Base-by-base conservation (phyloP, 768 basidiomycete species). In the Pseudohyphozyma bogoriensis region DNA sequence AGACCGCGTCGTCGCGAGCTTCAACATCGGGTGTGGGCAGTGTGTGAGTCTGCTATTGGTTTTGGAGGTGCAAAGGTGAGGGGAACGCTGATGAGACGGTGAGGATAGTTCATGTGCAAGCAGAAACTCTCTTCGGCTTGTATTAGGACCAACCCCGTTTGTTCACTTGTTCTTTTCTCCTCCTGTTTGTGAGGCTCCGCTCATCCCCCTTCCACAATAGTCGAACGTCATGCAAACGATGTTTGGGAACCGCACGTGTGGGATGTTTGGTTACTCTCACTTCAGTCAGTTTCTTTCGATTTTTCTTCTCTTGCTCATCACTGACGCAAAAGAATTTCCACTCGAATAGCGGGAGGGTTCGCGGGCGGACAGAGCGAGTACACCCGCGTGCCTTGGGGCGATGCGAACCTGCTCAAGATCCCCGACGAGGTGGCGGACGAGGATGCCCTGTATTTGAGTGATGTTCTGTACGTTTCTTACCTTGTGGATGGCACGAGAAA, bases 301-400 rank as follows among this genome's bases (percentile, higher is more conserved):
- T 39, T 51, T 42, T 36, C 51, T 29, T 47, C 10, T n/a, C 13
- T 20, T 8, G 35, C 12, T 51, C 16, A 37, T 24, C n/a, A n/a
- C n/a, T n/a, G n/a, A n/a, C n/a, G n/a, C n/a, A n/a, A n/a, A n/a
- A n/a, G n/a, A n/a, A n/a, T n/a, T n/a, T n/a, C n/a, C n/a, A n/a
- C n/a, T n/a, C n/a, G n/a, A n/a, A n/a, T n/a, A n/a, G n/a, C n/a
- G n/a, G 83, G 84, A 7, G 85, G 85, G 15, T 85, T 82, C 72
- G 78, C 86, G 7, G 86, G 82, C 24, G 85, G 85, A 0, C 86
- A 87, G 69, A 83, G 85, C 0, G 85, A 87, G 71, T 86, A 83
- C 67, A 82, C 84, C 5, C 78, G 83, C 35, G 82, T 87, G 2
- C 85, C 84, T 0, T 79, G 80, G 68, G 87, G 83, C 40, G 79